Evolutionary conservation across 2,329 filamentous ascomycete genomes (phyloP).

Genomic region (Claviceps paspali): DNA sequence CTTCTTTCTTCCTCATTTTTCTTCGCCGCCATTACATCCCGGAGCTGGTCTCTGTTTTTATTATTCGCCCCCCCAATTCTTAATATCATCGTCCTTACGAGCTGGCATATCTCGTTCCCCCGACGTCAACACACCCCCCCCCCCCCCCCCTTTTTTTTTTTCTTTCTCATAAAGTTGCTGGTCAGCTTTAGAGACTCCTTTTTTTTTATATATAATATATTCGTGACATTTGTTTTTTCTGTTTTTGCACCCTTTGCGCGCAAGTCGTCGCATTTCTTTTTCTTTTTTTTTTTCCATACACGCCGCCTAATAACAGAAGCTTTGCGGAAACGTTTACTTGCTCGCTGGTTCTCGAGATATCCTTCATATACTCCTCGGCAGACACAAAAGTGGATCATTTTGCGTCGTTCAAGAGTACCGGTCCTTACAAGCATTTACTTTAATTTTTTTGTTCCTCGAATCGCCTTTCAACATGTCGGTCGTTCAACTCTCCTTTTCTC

Average conservation of each 20-base stretch:
- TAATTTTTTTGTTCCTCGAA: too few relatives aligned
- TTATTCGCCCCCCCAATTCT: conserved; percentile 21
- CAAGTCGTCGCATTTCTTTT: too few relatives aligned
- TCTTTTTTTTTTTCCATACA: neutral
- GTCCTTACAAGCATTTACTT: neutral
- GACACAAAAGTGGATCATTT: conserved; percentile 9
- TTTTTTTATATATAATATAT: too few relatives aligned
- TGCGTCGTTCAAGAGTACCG: conserved; percentile 13
- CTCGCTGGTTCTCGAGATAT: conserved; percentile 26
- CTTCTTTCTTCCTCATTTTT: conserved; percentile 15
- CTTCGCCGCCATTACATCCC: conserved; percentile 21
- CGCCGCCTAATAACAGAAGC: conserved; percentile 29
- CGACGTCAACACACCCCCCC: conserved; percentile 4
- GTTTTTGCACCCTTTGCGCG: conserved; percentile 9
- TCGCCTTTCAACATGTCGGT: conserved; percentile 83
- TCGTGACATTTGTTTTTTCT: conserved; percentile 1
- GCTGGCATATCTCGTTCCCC: conserved; percentile 4
- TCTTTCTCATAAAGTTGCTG: conserved; percentile 19
- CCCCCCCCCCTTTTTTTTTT: too few relatives aligned
- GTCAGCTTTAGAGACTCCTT: conserved; percentile 26
- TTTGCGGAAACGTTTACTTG: conserved; percentile 40
- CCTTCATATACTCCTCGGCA: conserved; percentile 2
- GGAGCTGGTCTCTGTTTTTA: conserved; percentile 43
- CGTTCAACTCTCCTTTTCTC: conserved; percentile 87
- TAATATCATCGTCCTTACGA: conserved; percentile 9